Evolutionary conservation across 2,329 filamentous ascomycete genomes (phyloP).

Genomic region (Penicillium verrucosum): DNA sequence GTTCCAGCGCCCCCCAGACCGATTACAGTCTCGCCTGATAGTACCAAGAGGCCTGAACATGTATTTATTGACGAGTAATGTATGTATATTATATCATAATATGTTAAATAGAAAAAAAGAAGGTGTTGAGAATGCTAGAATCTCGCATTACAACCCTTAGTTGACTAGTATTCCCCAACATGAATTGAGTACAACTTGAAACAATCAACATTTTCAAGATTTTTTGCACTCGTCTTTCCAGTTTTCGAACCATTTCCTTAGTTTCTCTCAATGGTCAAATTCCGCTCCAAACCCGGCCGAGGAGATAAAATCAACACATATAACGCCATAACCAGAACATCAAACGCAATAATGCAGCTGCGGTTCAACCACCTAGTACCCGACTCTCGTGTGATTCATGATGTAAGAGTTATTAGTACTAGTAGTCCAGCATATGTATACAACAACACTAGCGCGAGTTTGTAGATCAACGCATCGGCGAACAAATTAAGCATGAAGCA

Average conservation of each 20-base stretch:
- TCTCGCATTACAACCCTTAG: neutral
- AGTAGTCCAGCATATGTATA: neutral
- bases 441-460: neutral
- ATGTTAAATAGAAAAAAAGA: neutral
- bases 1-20: neutral
- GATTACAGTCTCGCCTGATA: slow-evolving; percentile 1
- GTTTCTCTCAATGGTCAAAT: neutral
- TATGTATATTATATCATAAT: neutral
- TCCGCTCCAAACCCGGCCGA: no score
- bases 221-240: rapidly evolving
- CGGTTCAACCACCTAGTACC: neutral
- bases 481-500: neutral
- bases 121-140: neutral
- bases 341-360: neutral
- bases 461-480: neutral
- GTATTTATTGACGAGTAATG: neutral
- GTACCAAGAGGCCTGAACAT: neutral
- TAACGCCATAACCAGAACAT: neutral
- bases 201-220: no score
- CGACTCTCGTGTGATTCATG: neutral
- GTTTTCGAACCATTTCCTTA: neutral
- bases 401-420: neutral
- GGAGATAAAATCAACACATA: neutral
- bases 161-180: neutral
- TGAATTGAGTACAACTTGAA: neutral